Conservation (phyloP, 352 stramenopile species). For the Elongisporangium prolatum region DNA sequence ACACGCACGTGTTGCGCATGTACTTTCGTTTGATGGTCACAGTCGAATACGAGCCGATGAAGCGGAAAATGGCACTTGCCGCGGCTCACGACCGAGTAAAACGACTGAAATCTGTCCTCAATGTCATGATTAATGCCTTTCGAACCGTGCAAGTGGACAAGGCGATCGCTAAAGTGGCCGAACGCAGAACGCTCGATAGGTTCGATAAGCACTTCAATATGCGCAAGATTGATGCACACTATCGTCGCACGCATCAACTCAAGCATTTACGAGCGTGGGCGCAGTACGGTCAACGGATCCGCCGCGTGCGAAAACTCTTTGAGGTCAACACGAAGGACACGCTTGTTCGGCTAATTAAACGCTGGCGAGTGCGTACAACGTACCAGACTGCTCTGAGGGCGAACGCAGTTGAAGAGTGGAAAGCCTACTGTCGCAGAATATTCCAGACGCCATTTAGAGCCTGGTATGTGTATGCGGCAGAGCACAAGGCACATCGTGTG, state of each 20-base stretch:
- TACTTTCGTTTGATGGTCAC: constrained; percentile 45
- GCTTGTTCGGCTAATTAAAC: constrained; percentile 26
- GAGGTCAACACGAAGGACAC: constrained; percentile 51
- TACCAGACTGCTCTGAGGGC: constrained; percentile 55
- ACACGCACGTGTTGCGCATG: constrained; percentile 32
- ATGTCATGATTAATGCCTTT: constrained; percentile 45
- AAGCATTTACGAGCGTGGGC: constrained; percentile 61
- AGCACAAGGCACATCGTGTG: constrained; percentile 26
- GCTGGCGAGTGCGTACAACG: constrained; percentile 43
- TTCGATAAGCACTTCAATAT: constrained; percentile 73
- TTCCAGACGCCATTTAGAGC: constrained; percentile 71
- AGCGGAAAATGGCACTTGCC: constrained; percentile 28
- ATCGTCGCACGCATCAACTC: constrained; percentile 30
- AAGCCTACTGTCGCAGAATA: constrained; percentile 51
- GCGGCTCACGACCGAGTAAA: constrained; percentile 29
- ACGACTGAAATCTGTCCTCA: constrained; percentile 20
- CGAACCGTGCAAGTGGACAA: constrained; percentile 54
- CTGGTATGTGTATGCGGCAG: constrained; percentile 52
- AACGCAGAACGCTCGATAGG: constrained; percentile 51
- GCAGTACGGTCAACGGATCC: constrained; percentile 39
- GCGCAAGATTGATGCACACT: constrained; percentile 66
- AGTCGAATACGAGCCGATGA: constrained; percentile 37
- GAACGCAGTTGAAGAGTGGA: constrained; percentile 52
- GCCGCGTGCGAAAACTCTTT: constrained; percentile 56
- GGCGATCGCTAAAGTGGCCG: constrained; percentile 35